These are phyloP conservation scores for Myxozyma monticola DNA, from an alignment of 805 yeast genomes.

Conservation along the genomic window DNA sequence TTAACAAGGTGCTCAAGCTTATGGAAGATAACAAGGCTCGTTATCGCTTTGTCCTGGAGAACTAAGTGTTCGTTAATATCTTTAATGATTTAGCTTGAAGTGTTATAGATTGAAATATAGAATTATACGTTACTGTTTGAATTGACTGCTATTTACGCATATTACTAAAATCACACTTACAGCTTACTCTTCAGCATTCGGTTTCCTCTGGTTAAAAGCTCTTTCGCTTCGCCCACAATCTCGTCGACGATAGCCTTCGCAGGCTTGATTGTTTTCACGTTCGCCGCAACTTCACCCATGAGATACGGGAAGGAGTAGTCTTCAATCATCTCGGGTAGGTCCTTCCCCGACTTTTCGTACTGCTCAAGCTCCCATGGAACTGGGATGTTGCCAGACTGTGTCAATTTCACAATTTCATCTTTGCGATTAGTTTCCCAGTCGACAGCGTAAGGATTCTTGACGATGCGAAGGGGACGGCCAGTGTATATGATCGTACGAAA, in stretches of 20 bases:
- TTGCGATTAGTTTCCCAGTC: conserved; percentile 34
- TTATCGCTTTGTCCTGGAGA: conserved; percentile 28
- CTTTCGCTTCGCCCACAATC: conserved; percentile 32
- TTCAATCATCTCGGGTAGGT: conserved; percentile 29
- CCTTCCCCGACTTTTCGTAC: conserved; percentile 27
- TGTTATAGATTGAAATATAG: not conserved
- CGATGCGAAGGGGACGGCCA: conserved; percentile 34
- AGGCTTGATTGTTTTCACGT: conserved; percentile 31
- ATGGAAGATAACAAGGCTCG: conserved; percentile 31
- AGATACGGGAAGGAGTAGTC: conserved; percentile 29
- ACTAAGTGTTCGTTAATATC: conserved; percentile 1
- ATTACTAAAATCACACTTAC: too few relatives aligned
- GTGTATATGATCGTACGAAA: conserved; percentile 33
- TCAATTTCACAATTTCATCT: conserved; percentile 31
- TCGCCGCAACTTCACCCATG: conserved; percentile 37
- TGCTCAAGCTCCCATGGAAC: conserved; percentile 31
- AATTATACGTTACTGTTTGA: not conserved
- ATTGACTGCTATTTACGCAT: not conserved
- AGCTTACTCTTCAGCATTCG: conserved; percentile 18
- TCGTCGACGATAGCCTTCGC: conserved; percentile 34
- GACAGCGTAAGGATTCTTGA: conserved; percentile 30
- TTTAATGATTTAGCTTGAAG: not conserved
- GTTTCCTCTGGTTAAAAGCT: conserved; percentile 7
- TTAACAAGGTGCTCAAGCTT: conserved; percentile 24
- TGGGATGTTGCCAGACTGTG: conserved; percentile 31